Base-by-base conservation (phyloP, 2,329 filamentous ascomycete species). In the Dactylellina sp. region DNA sequence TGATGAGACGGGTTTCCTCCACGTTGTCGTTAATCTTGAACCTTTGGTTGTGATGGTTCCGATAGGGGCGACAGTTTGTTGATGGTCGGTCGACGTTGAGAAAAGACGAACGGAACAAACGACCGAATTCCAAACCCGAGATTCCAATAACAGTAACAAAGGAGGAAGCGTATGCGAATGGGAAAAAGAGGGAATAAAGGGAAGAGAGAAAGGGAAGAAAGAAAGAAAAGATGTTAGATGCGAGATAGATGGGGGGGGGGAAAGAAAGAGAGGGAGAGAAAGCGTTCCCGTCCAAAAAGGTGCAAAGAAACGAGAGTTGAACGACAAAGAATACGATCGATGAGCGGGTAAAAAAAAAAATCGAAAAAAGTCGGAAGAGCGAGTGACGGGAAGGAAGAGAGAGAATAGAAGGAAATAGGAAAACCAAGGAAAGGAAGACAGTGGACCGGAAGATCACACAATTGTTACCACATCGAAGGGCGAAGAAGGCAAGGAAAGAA, bases 271-370 rank as follows among this genome's bases (percentile, higher is more conserved):
- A n/a, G n/a, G n/a, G n/a, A n/a, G n/a, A n/a, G n/a, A n/a, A n/a
- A n/a, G n/a, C n/a, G 9, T 14, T 46, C 9, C 56, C 42, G 66
- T 71, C 40, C 62, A 39, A 52, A 57, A 62, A 32, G 20, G 66
- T 57, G 32, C 35, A 72, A 59, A 64, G 50, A 63, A 72, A 63
- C 59, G 66, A 71, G 59, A 57, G 57, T 63, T 37, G 59, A 57
- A n/a, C 56, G 35, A 60, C 53, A 22, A 39, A 7, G 35, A 28
- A 56, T 14, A 46, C 9, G 24, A 18, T 47, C 25, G 60, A 65
- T 9, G 22, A 46, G 16, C 35, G 22, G 6, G 35, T 1, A 24
- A 22, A 11, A 44, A 37, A 24, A 18, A 47, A 52, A 44, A 68
- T n/a, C 22, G 18, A 59, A 50, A 52, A 55, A 59, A 9, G 25